Evolutionary conservation across 192 early-diverging fungal species (phyloP), one percentile per base, ranked within the genome.

Genomic region (Mortierella antarctica): DNA sequence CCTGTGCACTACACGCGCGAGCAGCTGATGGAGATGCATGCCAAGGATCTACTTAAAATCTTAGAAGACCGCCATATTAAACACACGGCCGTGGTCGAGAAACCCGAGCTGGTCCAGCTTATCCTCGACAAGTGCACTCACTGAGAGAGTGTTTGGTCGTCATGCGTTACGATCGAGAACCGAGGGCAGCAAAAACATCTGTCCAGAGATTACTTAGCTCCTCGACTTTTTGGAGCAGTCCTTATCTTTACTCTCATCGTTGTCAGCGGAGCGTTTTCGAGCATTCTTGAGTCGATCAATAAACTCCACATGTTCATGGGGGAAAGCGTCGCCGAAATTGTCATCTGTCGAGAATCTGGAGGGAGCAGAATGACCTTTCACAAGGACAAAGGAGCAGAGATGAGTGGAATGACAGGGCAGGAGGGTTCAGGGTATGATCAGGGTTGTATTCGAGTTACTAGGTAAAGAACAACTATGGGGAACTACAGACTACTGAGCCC

Each of bases 1-100:
- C 41, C 64, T 53, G 40, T 54, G 40, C 52, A 55, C 64, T 12
- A 55, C 11, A 23, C 64, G 9, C 51, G 39, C 50, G 64, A 66
- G 40, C 39, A 66, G 41, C 51, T 66, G 31, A 66, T 66, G 64
- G 10, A 52, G 0, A 54, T 66, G 64, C 64, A 66, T 15, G 23
- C 64, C 17, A 41, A 53, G 12, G 64, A 54, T 4, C 52, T 66
- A 6, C 21, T 66, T 10, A 49, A 66, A 41, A 66, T 66, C 0
- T 20, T 66, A 18, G 64, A 66, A 11, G 64, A 54, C 4, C 64
- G 64, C 64, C 39, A 54, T 7, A 15, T 66, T 20, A n/a, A 66
- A 17, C 64, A 66, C 64, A 55, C 31, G 4, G 64, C 42, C 20
- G 18, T 12, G 7, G 39, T 66, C n/a, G 64, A 66, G 64, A 66